Evolutionary conservation across 345 rosid genomes (phyloP).

Genomic region (Gossypium turneri): DNA sequence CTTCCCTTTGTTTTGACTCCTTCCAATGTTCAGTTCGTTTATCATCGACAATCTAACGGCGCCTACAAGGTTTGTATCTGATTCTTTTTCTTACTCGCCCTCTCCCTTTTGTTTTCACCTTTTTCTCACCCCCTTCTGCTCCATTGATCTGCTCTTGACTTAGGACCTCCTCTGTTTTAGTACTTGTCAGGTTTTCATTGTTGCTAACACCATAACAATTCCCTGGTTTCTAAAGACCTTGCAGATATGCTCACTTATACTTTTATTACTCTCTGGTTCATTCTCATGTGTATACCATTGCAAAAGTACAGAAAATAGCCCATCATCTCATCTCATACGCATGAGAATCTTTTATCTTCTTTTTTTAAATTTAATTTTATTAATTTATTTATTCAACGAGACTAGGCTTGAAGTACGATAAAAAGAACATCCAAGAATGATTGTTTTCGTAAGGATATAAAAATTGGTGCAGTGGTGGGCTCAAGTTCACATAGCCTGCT

Average conservation of each 20-base stretch:
- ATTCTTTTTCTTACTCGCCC: background rate
- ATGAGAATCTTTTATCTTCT: background rate
- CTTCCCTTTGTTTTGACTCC: background rate
- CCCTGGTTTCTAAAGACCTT: background rate
- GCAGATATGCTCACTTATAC: background rate
- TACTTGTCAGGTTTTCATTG: background rate
- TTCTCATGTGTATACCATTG: background rate
- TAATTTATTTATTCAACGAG: too few relatives aligned
- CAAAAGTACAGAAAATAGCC: background rate
- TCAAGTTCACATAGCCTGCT: background rate
- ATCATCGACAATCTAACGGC: background rate
- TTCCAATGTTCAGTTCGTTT: too few relatives aligned
- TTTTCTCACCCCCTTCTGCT: background rate
- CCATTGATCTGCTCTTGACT: background rate
- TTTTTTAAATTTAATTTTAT: too few relatives aligned
- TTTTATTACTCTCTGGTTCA: background rate
- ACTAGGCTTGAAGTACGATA: background rate
- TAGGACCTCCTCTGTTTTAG: background rate
- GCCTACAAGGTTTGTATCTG: slow-evolving; percentile 19
- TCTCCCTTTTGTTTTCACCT: background rate
- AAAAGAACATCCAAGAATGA: background rate
- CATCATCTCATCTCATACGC: background rate
- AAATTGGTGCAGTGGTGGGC: background rate
- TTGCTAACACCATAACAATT: background rate
- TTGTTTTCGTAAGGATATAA: background rate